Conservation (phyloP, 164 flowering plant species). For the Warburgia ugandensis region DNA sequence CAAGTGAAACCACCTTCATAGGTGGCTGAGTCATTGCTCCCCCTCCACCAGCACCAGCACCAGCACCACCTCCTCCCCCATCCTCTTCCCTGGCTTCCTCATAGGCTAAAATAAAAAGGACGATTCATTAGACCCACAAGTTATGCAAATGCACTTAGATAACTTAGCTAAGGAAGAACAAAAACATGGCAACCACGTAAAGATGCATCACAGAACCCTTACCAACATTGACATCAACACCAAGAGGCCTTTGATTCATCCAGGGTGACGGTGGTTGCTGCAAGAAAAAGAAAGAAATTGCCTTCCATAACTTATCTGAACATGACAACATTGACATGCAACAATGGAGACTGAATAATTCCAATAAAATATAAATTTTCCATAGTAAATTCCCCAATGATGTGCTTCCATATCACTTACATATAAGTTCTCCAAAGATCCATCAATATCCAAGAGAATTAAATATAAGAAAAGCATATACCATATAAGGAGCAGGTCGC, state of each 20-base stretch:
- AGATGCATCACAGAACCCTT: conserved; percentile 30
- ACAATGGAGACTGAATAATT: not conserved
- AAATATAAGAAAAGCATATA: not conserved
- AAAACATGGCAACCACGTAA: no score
- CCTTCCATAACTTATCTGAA: no score
- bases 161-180: no score
- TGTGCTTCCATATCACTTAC: not conserved
- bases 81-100: no score
- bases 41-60: no score
- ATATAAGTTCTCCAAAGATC: not conserved
- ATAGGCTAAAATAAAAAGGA: no score
- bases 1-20: no score
- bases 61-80: no score
- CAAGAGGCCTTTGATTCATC: conserved; percentile 69
- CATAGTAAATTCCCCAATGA: not conserved
- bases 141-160: no score
- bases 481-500: conserved; percentile 12
- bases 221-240: conserved; percentile 94
- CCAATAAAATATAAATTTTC: not conserved
- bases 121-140: no score
- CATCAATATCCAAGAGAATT: not conserved
- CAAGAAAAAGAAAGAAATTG: conserved; percentile 6
- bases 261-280: conserved; percentile 89
- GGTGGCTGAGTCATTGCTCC: no score
- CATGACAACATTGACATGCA: no score